phyloP scores from a whole-genome alignment of 2,329 filamentous ascomycete species.

The Endoconidiophora laricicola region DNA sequence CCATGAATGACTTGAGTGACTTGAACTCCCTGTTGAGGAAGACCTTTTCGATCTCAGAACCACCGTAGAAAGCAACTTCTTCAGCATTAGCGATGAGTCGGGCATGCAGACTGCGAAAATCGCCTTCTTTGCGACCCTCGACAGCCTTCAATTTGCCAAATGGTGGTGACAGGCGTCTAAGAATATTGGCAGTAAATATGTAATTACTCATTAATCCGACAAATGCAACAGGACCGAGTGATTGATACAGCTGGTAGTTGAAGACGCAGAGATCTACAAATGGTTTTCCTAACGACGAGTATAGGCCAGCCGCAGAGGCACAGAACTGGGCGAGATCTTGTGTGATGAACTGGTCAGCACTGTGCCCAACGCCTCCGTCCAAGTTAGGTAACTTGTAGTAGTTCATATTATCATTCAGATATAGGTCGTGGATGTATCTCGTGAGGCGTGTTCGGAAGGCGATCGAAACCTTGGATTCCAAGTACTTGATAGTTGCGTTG shows the following conservation, averaged over 20 bases:
- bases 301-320: slow-evolving; percentile 75
- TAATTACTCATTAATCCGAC: slow-evolving; percentile 83
- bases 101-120: slow-evolving; percentile 82
- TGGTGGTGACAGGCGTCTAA: slow-evolving; percentile 76
- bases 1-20: slow-evolving; percentile 91
- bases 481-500: slow-evolving; percentile 97
- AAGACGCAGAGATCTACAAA: slow-evolving; percentile 95
- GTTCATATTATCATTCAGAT: slow-evolving; percentile 84
- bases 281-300: slow-evolving; percentile 94
- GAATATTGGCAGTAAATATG: slow-evolving; percentile 78
- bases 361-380: slow-evolving; percentile 81
- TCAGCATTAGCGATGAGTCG: slow-evolving; percentile 92
- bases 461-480: slow-evolving; percentile 95
- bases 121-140: slow-evolving; percentile 85
- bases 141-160: slow-evolving; percentile 96
- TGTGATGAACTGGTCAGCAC: slow-evolving; percentile 92
- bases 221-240: slow-evolving; percentile 73
- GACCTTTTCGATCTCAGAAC: slow-evolving; percentile 84
- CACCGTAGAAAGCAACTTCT: slow-evolving; percentile 94
- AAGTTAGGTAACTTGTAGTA: slow-evolving; percentile 92
- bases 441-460: slow-evolving; percentile 91
- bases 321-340: slow-evolving; percentile 95
- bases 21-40: slow-evolving; percentile 86
- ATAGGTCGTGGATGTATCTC: slow-evolving; percentile 91
- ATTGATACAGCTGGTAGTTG: slow-evolving; percentile 91